Percentiles rank a stretch among this genome's conserved stretches.
Conservation (phyloP, 2,329 filamentous ascomycete species). For the Fusarium nematophilum region DNA sequence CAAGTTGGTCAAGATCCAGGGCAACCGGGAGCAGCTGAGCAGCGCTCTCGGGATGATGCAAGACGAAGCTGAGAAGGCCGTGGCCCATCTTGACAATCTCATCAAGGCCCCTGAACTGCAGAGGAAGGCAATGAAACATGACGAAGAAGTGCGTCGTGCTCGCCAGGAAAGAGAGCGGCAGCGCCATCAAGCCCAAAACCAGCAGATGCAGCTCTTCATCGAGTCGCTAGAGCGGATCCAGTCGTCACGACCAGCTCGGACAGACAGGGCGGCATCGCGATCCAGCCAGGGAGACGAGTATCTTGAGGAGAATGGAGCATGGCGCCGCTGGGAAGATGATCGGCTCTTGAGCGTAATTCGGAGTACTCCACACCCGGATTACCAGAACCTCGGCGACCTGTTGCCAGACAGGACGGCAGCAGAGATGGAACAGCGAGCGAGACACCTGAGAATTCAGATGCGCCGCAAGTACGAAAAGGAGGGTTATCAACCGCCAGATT, state of each 20-base stretch:
- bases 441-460: conserved; percentile 35
- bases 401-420: conserved; percentile 29
- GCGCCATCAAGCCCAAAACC: conserved; percentile 1
- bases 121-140: conserved; percentile 10
- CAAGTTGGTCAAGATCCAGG: not conserved
- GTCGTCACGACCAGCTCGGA: not conserved
- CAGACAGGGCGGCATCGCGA: not conserved
- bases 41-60: not conserved
- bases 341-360: conserved; percentile 40
- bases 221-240: conserved; percentile 27
- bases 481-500: conserved; percentile 37
- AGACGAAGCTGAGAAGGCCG: conserved; percentile 21
- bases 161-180: conserved; percentile 11
- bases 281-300: conserved; percentile 23
- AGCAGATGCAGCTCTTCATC: conserved; percentile 36
- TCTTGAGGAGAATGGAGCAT: conserved; percentile 37
- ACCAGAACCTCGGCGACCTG: conserved; percentile 14
- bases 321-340: conserved; percentile 44
- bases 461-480: conserved; percentile 31
- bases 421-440: conserved; percentile 36
- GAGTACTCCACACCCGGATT: conserved; percentile 23
- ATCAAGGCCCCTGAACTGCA: conserved; percentile 5
- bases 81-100: conserved; percentile 8
- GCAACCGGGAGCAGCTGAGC: conserved; percentile 13
- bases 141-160: conserved; percentile 9